Evolutionary conservation across 169 alveolate species (phyloP), one percentile per base, ranked within the genome.

Genomic region (Cryptosporidium tyzzeri): DNA sequence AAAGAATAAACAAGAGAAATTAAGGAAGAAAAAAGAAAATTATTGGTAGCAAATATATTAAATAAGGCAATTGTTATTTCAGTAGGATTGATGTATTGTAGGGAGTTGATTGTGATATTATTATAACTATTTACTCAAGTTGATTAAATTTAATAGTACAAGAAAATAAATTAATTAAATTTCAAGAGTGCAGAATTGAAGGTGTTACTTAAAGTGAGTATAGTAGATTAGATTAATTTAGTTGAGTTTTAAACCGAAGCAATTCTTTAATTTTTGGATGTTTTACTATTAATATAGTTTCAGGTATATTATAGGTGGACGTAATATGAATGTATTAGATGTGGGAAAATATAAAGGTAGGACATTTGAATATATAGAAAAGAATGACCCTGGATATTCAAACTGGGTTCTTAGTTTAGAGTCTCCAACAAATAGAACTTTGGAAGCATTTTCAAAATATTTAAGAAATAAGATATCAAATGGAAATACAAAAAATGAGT

Each of bases 351-450:
- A 80, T 33, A 80, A 80, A 31, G 89, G 89, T 2, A 80, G 45
- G 29, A 59, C 68, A 1, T 80, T 80, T 61, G 80, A 80, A 37
- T 65, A 80, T 80, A 67, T 80, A 44, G 89, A 61, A 50, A 80
- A 18, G 62, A 65, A 62, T 39, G 89, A 80, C 41, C 89, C 89
- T n/a, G 89, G 89, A 35, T 80, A 80, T 41, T 44, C 89, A 80
- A 80, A 44, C 12, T 80, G 89, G 89, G 89, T 80, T 29, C 44
- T 80, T 26, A 41, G 80, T 80, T 62, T 80, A 29, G 89, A 80
- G 12, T 41, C 73, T 10, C 89, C 89, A 12, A 80, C 73, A 41
- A 80, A 80, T 37, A 59, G 68, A 29, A 29, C 89, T 10, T 59
- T 80, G 21, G 62, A 59, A n/a, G 68, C 44, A n/a, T 80, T 80